A percentile compares a stretch with the other conserved stretches of the same genome.
Evolutionary conservation across 2,329 filamentous ascomycete genomes (phyloP).

Genomic region (Drechslerella dactyloides): DNA sequence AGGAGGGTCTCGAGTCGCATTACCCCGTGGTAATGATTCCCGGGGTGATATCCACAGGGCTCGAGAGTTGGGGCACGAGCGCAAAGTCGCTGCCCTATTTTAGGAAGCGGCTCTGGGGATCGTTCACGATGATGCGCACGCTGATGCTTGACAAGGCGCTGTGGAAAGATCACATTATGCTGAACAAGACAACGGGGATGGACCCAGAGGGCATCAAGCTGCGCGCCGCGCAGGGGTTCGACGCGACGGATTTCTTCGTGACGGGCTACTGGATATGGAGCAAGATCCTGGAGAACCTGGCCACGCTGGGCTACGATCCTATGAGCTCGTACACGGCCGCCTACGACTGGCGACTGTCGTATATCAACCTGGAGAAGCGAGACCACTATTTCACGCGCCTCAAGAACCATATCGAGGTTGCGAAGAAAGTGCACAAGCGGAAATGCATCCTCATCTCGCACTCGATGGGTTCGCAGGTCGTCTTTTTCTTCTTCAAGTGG

Average conservation of each 20-base stretch:
- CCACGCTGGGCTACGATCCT: constrained; percentile 93
- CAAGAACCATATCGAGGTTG: constrained; percentile 88
- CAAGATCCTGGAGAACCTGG: constrained; percentile 87
- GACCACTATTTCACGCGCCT: constrained; percentile 94
- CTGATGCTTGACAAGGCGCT: constrained; percentile 88
- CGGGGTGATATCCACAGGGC: constrained; percentile 90
- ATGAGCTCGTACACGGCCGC: constrained; percentile 73
- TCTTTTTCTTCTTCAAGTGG: constrained; percentile 80
- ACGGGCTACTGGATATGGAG: constrained; percentile 91
- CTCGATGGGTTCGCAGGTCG: constrained; percentile 96
- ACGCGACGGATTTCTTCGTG: constrained; percentile 77
- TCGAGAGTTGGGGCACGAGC: constrained; percentile 95
- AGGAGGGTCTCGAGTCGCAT: constrained; percentile 78
- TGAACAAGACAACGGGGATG: constrained; percentile 87
- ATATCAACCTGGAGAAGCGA: constrained; percentile 83
- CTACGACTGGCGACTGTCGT: constrained; percentile 92
- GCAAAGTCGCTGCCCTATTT: constrained; percentile 88
- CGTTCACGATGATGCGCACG: constrained; percentile 98
- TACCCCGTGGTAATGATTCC: constrained; percentile 97
- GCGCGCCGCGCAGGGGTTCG: constrained; percentile 79
- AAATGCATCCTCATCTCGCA: constrained; percentile 90
- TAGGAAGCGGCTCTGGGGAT: constrained; percentile 91
- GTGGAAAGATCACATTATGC: constrained; percentile 97
- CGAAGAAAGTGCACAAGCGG: constrained; percentile 72
- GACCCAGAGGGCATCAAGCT: constrained; percentile 77